Evolutionary conservation across 2,329 filamentous ascomycete genomes (phyloP), one percentile per base, ranked within the genome.

Genomic region (Aspergillus sp.): DNA sequence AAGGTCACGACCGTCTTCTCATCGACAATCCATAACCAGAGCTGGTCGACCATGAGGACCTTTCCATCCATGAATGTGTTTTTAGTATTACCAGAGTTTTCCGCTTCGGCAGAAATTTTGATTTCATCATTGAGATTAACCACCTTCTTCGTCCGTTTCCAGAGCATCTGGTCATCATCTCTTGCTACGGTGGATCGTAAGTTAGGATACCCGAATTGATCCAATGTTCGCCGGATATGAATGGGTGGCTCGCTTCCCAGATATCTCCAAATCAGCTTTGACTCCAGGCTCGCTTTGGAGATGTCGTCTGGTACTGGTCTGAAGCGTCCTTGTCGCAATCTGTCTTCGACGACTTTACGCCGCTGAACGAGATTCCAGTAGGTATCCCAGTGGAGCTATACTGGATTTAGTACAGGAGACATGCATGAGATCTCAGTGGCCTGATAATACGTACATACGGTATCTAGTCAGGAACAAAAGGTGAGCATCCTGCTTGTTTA

Each of bases 131-230:
- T 62, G 7, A 70, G 58, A 30, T 68, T 80, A 6, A 68, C 73
- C 58, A 83, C 76, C 65, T 85, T 87, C 2, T 85, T 87, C 2
- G 88, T 78, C 2, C 76, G 66, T 65, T 89, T 89, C 71, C 88
- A 89, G 6, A 89, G 73, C 84, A 89, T 88, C 69, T 89, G 87
- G 45, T 89, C 87, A 47, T 87, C 85, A 45, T 89, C 87, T 17
- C 87, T 77, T 0, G 85, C 83, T 45, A 84, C 75, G 0, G 87
- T 89, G 36, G 88, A 86, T 9, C 81, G 77, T 0, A 89, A 74
- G 2, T 84, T 85, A 0, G 86, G 86, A 57, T 89, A 88, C 0
- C 84, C 85, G 58, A 82, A 89, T 64, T 89, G 86, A 60, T 89
- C 87, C 5, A 89, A 69, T 0, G 87, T 88, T 5, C 87, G 79